These are phyloP conservation scores for Nakazawaea sp. DNA, from an alignment of 805 yeast genomes.

Conservation along the genomic window DNA sequence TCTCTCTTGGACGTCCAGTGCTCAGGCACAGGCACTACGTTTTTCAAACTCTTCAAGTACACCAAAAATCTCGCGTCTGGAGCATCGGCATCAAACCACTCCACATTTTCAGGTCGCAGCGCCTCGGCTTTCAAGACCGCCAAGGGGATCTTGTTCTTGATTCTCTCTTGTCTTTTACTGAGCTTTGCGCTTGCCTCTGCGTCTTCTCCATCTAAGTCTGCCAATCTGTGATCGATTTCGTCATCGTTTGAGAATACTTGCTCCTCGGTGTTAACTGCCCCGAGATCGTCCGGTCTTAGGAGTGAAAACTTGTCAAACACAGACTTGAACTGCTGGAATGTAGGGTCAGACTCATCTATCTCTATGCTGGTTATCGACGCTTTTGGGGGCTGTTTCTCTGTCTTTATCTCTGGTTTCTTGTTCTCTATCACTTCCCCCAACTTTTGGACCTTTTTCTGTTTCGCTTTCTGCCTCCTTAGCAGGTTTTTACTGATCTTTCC, in stretches of 20 bases:
- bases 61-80: constrained; percentile 66
- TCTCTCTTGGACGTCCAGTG: constrained; percentile 84
- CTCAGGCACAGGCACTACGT: constrained; percentile 68
- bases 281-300: constrained; percentile 19
- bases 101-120: constrained; percentile 63
- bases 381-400: constrained; percentile 4
- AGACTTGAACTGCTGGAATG: constrained; percentile 20
- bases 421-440: constrained; percentile 9
- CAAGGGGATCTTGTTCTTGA: constrained; percentile 52
- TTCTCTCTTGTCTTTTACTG: constrained; percentile 46
- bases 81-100: constrained; percentile 86
- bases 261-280: constrained; percentile 11
- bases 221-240: constrained; percentile 13
- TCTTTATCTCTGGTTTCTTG: constrained; percentile 6
- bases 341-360: constrained; percentile 10
- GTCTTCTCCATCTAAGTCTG: constrained; percentile 18
- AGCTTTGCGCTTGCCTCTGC: constrained; percentile 18
- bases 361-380: neutral
- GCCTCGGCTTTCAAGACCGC: constrained; percentile 60
- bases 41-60: constrained; percentile 55
- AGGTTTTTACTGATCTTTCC: constrained; percentile 44
- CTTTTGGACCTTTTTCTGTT: constrained; percentile 25
- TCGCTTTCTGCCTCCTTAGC: constrained; percentile 43
- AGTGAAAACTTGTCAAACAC: constrained; percentile 28
- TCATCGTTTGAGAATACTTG: constrained; percentile 16